Percentiles rank a stretch among this genome's conserved stretches.
These are phyloP conservation scores for Raphanus sativus DNA, from an alignment of 345 rosid genomes.

Conservation along the genomic window DNA sequence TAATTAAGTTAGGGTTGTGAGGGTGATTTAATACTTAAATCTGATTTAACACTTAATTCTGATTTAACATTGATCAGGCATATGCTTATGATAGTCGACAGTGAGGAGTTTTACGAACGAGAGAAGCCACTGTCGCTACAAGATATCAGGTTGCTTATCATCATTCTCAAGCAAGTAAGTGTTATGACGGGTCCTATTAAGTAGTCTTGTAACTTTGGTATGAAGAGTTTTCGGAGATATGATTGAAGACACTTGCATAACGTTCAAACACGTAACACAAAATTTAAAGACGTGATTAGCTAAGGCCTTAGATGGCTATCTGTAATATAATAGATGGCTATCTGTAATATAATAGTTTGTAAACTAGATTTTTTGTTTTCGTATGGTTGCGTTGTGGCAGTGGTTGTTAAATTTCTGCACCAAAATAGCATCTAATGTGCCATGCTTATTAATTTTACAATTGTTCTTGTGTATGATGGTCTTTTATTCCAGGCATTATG, in stretches of 20 bases:
- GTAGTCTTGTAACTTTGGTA: conserved; percentile 13
- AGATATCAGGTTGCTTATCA: conserved; percentile 71
- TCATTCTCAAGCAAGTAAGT: conserved; percentile 82
- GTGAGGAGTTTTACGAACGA: conserved; percentile 95
- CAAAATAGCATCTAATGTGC: not conserved
- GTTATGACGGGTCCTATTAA: not conserved
- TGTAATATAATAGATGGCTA: not conserved
- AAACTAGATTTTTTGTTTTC: conserved; percentile 8
- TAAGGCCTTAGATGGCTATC: conserved; percentile 10
- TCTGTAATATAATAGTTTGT: not conserved
- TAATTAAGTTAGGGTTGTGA: conserved; percentile 17
- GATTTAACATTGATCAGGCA: conserved; percentile 57
- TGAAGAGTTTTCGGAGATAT: conserved; percentile 23
- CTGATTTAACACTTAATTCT: not conserved
- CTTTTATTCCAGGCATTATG: conserved; percentile 70
- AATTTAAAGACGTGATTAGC: not conserved
- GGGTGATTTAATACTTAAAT: conserved; percentile 1
- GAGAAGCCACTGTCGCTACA: conserved; percentile 83
- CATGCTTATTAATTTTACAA: not conserved
- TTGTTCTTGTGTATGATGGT: not conserved
- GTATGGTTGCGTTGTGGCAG: conserved; percentile 7
- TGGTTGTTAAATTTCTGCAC: conserved; percentile 10
- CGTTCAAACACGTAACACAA: not conserved
- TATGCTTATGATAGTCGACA: conserved; percentile 94
- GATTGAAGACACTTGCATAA: conserved; percentile 9